These are phyloP conservation scores for Plasmodium malariae DNA, from an alignment of 169 alveolate genomes.

Conservation along the genomic window DNA sequence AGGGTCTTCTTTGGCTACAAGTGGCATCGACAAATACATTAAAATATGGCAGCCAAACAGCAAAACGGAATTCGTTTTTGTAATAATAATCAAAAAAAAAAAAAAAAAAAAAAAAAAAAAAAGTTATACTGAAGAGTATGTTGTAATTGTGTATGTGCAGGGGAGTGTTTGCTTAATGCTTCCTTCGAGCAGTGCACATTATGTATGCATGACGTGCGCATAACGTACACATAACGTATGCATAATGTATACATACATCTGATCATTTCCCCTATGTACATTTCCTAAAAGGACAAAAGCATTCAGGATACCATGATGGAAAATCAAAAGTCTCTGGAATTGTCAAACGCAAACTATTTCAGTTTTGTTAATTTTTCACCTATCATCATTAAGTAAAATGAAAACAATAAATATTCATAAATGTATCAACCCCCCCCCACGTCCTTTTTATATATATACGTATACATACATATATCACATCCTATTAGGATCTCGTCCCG, in stretches of 20 bases:
- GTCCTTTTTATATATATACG: background rate
- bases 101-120: too few species aligned
- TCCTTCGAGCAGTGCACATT: too few species aligned
- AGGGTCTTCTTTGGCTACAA: constrained; percentile 77
- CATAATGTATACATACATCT: background rate
- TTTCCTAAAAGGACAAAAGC: constrained; percentile 21
- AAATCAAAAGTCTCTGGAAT: constrained; percentile 13
- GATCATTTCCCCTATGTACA: background rate
- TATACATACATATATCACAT: background rate
- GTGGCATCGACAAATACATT: constrained; percentile 79
- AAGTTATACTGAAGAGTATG: background rate
- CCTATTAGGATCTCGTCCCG: background rate
- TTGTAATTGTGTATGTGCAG: background rate
- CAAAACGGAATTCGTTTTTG: constrained; percentile 35
- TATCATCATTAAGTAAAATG: background rate
- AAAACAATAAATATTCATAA: background rate
- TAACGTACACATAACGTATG: background rate
- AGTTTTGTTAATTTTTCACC: constrained; percentile 36
- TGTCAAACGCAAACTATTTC: constrained; percentile 5
- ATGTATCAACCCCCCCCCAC: background rate
- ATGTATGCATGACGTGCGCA: background rate
- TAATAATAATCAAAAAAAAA: too few species aligned
- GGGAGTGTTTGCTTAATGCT: background rate
- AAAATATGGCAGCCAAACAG: constrained; percentile 79
- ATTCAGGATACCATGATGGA: constrained; percentile 4